These are phyloP conservation scores for Acrasis kona DNA, from an alignment of 78 protist species.

Conservation along the genomic window DNA sequence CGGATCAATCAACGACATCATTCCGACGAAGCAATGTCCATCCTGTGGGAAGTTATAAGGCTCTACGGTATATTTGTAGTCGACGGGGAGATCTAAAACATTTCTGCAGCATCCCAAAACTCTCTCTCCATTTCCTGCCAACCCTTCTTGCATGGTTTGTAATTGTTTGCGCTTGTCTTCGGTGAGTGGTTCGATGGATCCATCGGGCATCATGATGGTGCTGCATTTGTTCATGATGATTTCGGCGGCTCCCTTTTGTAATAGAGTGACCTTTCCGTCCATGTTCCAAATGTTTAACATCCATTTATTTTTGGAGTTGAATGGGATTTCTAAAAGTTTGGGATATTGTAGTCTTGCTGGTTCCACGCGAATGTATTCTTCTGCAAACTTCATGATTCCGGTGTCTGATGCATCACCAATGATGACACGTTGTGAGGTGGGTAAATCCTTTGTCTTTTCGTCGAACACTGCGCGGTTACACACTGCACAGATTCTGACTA, in stretches of 20 bases:
- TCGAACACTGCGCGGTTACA: neutral
- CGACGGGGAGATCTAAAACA: neutral
- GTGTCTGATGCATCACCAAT: constrained; percentile 89
- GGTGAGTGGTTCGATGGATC: too few relatives aligned
- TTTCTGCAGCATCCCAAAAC: neutral
- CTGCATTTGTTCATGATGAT: too few relatives aligned
- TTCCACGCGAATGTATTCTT: too few relatives aligned
- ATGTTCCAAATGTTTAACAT: too few relatives aligned
- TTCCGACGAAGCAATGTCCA: constrained; percentile 2
- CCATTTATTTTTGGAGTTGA: too few relatives aligned
- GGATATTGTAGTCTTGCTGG: too few relatives aligned
- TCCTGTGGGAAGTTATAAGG: constrained; percentile 25
- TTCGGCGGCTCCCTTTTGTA: too few relatives aligned
- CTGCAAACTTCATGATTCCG: constrained; percentile 58
- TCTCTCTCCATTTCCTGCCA: too few relatives aligned
- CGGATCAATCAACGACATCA: constrained; percentile 48
- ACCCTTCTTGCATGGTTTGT: too few relatives aligned
- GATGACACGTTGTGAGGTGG: constrained; percentile 41
- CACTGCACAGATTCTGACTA: neutral
- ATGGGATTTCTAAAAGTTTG: too few relatives aligned
- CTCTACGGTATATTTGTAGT: constrained; percentile 39
- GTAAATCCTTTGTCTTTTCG: constrained; percentile 40
- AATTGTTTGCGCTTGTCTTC: constrained; percentile 28
- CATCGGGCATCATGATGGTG: too few relatives aligned
- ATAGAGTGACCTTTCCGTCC: too few relatives aligned